Percentiles rank a stretch among this genome's conserved stretches.
phyloP scores from a whole-genome alignment of 2,329 filamentous ascomycete genomes.

The Ophiocordyceps camponoti-floridani region DNA sequence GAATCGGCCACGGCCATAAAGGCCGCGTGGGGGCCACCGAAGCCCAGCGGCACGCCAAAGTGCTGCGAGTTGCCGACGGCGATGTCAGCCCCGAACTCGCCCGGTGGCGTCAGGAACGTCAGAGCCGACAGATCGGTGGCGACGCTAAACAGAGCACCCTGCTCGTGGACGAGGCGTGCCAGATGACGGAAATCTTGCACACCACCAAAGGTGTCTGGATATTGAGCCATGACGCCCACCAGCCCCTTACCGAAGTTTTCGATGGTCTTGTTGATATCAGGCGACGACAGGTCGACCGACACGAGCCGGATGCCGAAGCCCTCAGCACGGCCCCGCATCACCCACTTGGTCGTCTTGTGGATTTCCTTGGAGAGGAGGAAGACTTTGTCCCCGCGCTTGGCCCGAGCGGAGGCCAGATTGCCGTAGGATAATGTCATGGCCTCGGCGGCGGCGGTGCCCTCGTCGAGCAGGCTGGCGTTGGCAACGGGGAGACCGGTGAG shows the following conservation, averaged over 20 bases:
- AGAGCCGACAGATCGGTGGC: conserved; percentile 80
- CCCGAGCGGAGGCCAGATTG: conserved; percentile 53
- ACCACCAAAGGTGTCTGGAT: conserved; percentile 75
- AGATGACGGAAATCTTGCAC: conserved; percentile 58
- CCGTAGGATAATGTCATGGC: conserved; percentile 89
- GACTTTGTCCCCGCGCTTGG: conserved; percentile 59
- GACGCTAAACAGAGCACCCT: conserved; percentile 65
- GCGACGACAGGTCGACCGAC: conserved; percentile 50
- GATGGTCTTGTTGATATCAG: conserved; percentile 42
- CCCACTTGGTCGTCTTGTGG: conserved; percentile 72
- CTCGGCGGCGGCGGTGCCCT: conserved; percentile 82
- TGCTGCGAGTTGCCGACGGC: conserved; percentile 87
- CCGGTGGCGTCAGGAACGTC: conserved; percentile 74
- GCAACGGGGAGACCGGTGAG: conserved; percentile 74
- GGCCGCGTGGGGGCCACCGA: conserved; percentile 85
- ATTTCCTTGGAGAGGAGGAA: conserved; percentile 70
- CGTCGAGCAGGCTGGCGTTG: conserved; percentile 81
- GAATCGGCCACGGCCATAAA: conserved; percentile 89
- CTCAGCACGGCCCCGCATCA: conserved; percentile 68
- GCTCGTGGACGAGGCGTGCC: conserved; percentile 59
- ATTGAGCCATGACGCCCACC: conserved; percentile 84
- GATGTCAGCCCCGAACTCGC: conserved; percentile 88
- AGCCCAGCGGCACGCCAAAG: conserved; percentile 82
- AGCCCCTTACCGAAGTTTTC: conserved; percentile 63
- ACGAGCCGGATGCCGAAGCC: conserved; percentile 79